Base-by-base conservation (phyloP, 805 yeast species). In the Lipomyces japonicus region DNA sequence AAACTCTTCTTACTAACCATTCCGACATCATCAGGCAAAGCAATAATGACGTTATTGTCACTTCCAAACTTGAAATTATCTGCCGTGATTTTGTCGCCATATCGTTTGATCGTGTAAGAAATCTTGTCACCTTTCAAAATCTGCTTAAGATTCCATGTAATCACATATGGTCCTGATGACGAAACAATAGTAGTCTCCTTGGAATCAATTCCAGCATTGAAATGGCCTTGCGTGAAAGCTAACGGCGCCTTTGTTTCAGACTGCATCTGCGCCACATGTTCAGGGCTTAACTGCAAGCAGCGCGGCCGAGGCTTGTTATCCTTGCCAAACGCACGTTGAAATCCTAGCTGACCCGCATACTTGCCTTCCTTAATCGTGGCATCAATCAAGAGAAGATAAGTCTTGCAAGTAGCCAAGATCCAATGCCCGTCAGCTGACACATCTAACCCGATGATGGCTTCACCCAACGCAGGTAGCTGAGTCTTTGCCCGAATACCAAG, bases 381-480 rank as follows among this genome's bases (percentile, higher is more conserved):
- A 66, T 88, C 93, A 53, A 87, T 73, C 39, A 89, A 73, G 46
- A 89, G 70, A 53, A 89, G 68, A 62, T 85, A 86, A 1, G 79
- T 77, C 60, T 75, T 73, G 70, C 91, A 86, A 0, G 96, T 89
- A 1, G 89, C 93, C 51, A 89, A 70, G 37, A 88, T 62, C 84
- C 88, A 89, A 59, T 79, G 74, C 52, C 96, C 96, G 64, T 85
- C 90, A 19, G 84, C 78, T 4, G 95, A 80, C 1, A 78, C 80
- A 51, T 85, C 90, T 18, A 86, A 60, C 21, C 85, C 84, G 35
- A 75, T 68, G 44, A 85, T 78, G 1, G 79, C 71, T 59, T 88
- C 95, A 23, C 96, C 96, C 34, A 88, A 70, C 0, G 93, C 88
- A 1, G 96, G 96, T 28, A 89, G 69, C 22, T 77, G 74, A 1